Evolutionary conservation across 495 filamentous ascomycete genomes (phyloP).

Genomic region (Pyrenula massariospora): DNA sequence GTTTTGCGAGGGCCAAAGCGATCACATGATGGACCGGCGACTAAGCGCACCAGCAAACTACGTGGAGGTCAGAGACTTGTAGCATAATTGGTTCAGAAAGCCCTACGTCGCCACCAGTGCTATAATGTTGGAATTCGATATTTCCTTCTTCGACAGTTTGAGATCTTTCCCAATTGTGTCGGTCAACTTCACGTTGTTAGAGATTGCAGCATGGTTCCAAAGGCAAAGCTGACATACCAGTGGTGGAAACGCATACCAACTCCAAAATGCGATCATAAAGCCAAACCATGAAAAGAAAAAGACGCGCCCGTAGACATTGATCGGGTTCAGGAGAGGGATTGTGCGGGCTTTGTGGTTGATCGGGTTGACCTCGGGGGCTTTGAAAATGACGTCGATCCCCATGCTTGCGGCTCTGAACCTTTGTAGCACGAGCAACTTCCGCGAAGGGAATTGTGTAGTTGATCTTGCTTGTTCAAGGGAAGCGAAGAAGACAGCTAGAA

Average conservation of each 20-base stretch:
- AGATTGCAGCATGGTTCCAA: not conserved
- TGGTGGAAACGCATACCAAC: conserved; percentile 77
- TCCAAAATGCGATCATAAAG: conserved; percentile 93
- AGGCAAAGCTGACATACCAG: conserved; percentile 40
- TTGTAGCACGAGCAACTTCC: not conserved
- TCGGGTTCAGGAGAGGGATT: conserved; percentile 69
- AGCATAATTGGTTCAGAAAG: not conserved
- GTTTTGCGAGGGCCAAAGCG: conserved; percentile 70
- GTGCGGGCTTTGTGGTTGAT: conserved; percentile 69
- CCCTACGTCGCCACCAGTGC: conserved; percentile 74
- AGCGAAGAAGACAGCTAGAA: no score
- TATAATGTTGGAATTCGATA: conserved; percentile 87
- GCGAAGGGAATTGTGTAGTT: not conserved
- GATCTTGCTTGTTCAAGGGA: not conserved
- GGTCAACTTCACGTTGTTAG: conserved; percentile 40
- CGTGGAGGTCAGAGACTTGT: not conserved
- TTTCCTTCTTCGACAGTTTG: conserved; percentile 52
- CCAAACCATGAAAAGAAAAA: conserved; percentile 94
- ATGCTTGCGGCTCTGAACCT: not conserved
- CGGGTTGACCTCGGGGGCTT: conserved; percentile 48
- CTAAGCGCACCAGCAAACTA: conserved; percentile 69
- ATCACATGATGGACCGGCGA: conserved; percentile 78
- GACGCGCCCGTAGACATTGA: conserved; percentile 74
- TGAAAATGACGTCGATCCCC: not conserved
- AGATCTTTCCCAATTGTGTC: conserved; percentile 72